Percentiles rank a stretch among this genome's conserved stretches.
Conservation (phyloP, 2,329 filamentous ascomycete species). For the Fusarium annulatum region DNA sequence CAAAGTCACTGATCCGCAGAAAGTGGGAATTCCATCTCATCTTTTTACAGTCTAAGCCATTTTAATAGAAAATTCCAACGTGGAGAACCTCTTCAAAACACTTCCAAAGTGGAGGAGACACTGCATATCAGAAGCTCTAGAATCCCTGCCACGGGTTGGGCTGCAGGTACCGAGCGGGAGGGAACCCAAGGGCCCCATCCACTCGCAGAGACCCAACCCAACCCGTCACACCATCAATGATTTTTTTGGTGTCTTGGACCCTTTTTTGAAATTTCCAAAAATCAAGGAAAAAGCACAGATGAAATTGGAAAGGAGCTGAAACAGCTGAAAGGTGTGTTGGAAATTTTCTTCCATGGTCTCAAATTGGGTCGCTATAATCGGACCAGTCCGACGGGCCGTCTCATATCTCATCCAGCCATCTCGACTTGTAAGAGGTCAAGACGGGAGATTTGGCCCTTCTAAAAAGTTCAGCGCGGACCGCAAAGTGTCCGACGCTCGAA, state of each 20-base stretch:
- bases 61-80: slow-evolving; percentile 13
- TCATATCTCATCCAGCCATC: slow-evolving; percentile 24
- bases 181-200: slow-evolving; percentile 34
- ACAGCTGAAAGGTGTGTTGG: slow-evolving; percentile 1
- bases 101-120: slow-evolving; percentile 27
- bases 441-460: slow-evolving; percentile 33
- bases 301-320: slow-evolving; percentile 6
- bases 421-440: slow-evolving; percentile 20
- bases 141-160: slow-evolving; percentile 35
- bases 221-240: slow-evolving; percentile 29
- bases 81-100: slow-evolving; percentile 11
- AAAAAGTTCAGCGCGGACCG: slow-evolving; percentile 25
- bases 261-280: slow-evolving; percentile 21
- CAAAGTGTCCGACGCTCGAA: slow-evolving; percentile 11
- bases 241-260: slow-evolving; percentile 16
- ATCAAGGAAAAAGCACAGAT: slow-evolving; percentile 19
- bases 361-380: slow-evolving; percentile 26
- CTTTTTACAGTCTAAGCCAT: slow-evolving; percentile 9
- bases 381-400: slow-evolving; percentile 22
- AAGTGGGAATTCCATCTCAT: slow-evolving; percentile 20
- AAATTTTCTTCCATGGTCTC: slow-evolving; percentile 14
- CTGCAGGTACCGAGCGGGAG: slow-evolving; percentile 41
- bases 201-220: slow-evolving; percentile 32
- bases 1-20: slow-evolving; percentile 4
- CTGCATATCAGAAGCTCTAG: slow-evolving; percentile 13